Conservation (phyloP, 108 stramenopile genomes). For the Cyclostephanos tholiformis region DNA sequence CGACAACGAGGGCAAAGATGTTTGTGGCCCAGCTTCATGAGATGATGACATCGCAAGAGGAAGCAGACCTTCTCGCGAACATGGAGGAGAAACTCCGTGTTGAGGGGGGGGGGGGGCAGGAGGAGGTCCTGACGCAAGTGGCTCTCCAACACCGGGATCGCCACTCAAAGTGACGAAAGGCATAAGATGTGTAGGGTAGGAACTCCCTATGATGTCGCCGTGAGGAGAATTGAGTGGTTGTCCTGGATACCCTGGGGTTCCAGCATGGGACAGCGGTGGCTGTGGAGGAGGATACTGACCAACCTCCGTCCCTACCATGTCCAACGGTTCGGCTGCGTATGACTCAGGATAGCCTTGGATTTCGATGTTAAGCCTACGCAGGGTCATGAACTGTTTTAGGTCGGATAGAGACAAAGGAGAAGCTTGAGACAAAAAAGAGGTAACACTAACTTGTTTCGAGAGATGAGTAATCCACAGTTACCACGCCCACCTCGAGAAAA, state of each 20-base stretch:
- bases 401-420: not conserved
- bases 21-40: slow-evolving; percentile 3
- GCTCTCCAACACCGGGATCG: not conserved
- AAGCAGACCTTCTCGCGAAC: not conserved
- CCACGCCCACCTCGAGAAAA: not conserved
- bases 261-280: not conserved
- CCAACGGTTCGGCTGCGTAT: slow-evolving; percentile 72
- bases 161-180: not conserved
- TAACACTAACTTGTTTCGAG: not conserved
- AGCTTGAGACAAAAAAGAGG: not conserved
- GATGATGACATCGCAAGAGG: not conserved
- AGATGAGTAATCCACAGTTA: no score
- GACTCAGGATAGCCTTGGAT: slow-evolving; percentile 92
- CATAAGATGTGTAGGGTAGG: not conserved
- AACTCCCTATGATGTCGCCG: not conserved
- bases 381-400: slow-evolving; percentile 69
- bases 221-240: not conserved
- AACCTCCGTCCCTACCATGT: slow-evolving; percentile 46
- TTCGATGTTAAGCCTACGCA: slow-evolving; percentile 82
- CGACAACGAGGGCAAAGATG: not conserved
- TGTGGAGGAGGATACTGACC: slow-evolving; percentile 28
- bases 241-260: no score
- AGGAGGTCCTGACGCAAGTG: not conserved
- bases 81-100: not conserved
- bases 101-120: not conserved